These are phyloP conservation scores for Apophysomyces ossiformis DNA, from an alignment of 371 early-diverging fungal species.

Conservation along the genomic window DNA sequence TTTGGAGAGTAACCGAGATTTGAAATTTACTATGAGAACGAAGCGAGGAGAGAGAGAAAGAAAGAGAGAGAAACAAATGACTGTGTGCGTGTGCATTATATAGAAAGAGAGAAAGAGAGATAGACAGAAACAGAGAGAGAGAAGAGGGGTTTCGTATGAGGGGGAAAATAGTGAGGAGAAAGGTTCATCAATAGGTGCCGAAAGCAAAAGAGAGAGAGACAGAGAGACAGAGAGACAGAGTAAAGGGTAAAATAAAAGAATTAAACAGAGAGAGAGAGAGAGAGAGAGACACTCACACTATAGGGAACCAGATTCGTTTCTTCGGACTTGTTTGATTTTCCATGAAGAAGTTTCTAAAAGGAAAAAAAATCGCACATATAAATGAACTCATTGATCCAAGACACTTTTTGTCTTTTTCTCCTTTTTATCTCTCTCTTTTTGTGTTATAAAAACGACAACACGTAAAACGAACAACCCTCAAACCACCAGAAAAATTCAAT, in stretches of 20 bases:
- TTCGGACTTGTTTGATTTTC: conserved; percentile 9
- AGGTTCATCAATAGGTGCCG: no score
- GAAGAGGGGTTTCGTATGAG: no score
- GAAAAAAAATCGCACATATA: conserved; percentile 13
- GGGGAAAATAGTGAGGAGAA: no score
- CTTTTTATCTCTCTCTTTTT: conserved; percentile 17
- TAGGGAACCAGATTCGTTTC: neutral
- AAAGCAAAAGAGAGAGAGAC: neutral
- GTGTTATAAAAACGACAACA: neutral
- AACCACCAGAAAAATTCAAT: neutral
- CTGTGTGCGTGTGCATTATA: no score
- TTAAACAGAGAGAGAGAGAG: neutral
- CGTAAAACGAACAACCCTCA: no score
- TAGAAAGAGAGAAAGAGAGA: no score
- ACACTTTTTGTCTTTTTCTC: conserved; percentile 9
- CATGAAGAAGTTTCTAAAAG: conserved; percentile 15
- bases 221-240: neutral
- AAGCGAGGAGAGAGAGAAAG: no score
- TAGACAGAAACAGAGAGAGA: no score
- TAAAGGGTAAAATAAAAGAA: conserved; percentile 4
- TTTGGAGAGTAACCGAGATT: no score
- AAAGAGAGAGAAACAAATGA: no score
- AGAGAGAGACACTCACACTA: neutral
- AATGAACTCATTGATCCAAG: conserved; percentile 11
- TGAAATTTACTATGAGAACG: no score